Percentiles rank a stretch among this genome's conserved stretches.
These are phyloP conservation scores for Podila clonocystis DNA, from an alignment of 192 early-diverging fungal species.

Conservation along the genomic window DNA sequence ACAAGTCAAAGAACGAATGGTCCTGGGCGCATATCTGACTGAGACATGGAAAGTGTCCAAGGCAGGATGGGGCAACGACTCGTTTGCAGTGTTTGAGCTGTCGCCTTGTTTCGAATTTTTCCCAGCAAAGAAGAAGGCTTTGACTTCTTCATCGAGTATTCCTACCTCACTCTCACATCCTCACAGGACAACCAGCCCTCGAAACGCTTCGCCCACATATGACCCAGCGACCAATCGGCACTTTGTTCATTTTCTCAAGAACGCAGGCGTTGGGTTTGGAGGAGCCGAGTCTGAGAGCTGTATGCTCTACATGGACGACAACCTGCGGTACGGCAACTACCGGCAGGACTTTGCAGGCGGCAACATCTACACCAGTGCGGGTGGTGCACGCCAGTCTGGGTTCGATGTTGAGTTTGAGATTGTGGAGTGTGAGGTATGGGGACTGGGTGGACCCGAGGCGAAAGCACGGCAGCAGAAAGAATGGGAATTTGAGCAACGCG, in stretches of 20 bases:
- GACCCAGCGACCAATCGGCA: slow-evolving; percentile 6
- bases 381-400: slow-evolving; percentile 14
- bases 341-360: slow-evolving; percentile 48
- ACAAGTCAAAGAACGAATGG: slow-evolving; percentile 28
- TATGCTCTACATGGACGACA: slow-evolving; percentile 58
- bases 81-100: slow-evolving; percentile 61
- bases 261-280: slow-evolving; percentile 46
- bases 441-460: slow-evolving; percentile 56
- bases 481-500: slow-evolving; percentile 61
- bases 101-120: slow-evolving; percentile 56
- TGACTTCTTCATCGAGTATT: slow-evolving; percentile 44
- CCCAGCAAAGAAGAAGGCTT: slow-evolving; percentile 27
- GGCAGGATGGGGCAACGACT: slow-evolving; percentile 57
- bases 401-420: slow-evolving; percentile 56
- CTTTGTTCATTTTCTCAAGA: slow-evolving; percentile 42
- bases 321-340: slow-evolving; percentile 55
- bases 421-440: slow-evolving; percentile 63
- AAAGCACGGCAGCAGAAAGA: slow-evolving; percentile 54
- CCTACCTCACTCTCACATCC: slow-evolving; percentile 43
- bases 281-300: slow-evolving; percentile 42
- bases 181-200: slow-evolving; percentile 20
- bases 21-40: slow-evolving; percentile 59
- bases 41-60: slow-evolving; percentile 64
- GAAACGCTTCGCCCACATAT: background rate
- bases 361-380: slow-evolving; percentile 32